Evolutionary conservation across 208 protist genomes (phyloP).

Genomic region (Leptomonas pyrrhocoris): DNA sequence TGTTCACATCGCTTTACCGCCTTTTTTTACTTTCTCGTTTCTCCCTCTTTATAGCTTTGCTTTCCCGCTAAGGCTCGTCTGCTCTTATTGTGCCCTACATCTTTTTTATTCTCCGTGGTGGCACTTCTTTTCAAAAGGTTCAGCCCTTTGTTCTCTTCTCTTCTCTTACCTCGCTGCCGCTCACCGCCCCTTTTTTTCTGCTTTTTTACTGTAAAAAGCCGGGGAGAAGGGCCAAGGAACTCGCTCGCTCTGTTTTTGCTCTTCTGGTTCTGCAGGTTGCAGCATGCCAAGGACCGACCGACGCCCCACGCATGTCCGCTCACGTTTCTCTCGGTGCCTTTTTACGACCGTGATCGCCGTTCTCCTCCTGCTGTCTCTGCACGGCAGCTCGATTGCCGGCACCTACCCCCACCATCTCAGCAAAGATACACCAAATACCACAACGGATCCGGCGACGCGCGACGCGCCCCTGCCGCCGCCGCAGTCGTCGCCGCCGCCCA

Average conservation of each 20-base stretch:
- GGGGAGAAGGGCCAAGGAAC: no score
- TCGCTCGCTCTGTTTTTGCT: constrained; percentile 11
- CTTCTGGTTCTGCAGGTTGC: constrained; percentile 4
- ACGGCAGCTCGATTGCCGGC: constrained; percentile 27
- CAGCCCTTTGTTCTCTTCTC: neutral
- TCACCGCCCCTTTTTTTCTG: neutral
- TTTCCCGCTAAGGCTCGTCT: neutral
- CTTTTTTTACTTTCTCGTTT: constrained; percentile 8
- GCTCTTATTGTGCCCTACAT: constrained; percentile 2
- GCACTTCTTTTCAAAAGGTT: neutral
- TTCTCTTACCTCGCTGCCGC: neutral
- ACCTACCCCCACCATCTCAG: neutral
- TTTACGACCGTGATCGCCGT: constrained; percentile 10
- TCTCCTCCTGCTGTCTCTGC: constrained; percentile 22
- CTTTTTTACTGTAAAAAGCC: constrained; percentile 3
- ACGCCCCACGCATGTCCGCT: neutral
- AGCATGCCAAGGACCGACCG: constrained; percentile 12
- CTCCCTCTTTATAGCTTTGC: neutral
- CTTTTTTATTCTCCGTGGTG: constrained; percentile 1
- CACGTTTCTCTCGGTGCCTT: constrained; percentile 14
- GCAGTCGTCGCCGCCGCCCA: constrained; percentile 1
- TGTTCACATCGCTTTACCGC: neutral
- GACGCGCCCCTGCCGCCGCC: neutral
- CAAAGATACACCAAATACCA: neutral
- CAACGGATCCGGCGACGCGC: neutral